Base-by-base conservation (phyloP, 2,329 filamentous ascomycete genomes). In the Trichophyton schoenleinii region DNA sequence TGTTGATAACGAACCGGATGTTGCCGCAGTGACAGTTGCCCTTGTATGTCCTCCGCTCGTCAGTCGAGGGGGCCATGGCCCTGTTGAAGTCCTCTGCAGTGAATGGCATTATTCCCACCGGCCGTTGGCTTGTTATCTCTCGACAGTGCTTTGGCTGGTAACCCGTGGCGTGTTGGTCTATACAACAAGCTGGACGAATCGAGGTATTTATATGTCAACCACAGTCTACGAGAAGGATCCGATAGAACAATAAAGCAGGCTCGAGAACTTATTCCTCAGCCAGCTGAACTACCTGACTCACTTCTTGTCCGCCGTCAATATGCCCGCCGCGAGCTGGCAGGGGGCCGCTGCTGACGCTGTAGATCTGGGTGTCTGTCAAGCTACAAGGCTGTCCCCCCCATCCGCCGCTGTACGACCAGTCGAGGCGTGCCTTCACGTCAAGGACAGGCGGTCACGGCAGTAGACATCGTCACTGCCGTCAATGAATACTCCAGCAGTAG, bases 21-120 rank as follows among this genome's bases (percentile, higher is more conserved):
- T 62, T 63, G 25, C 65, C 66, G 59, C 68, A 70, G 58, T 70
- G 68, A 36, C 69, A 70, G 36, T 66, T 66, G 11, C 66, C 68
- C 49, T 65, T 44, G 53, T 69, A 69, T 5, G 20, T 44, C 28
- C 18, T 22, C 25, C 59, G 59, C 49, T 60, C 59, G 9, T n/a
- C 48, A 2, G 46, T 13, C 2, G 46, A 15, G 2, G 28, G 22
- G 28, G 25, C 52, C 25, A 55, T 55, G 41, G 41, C 41, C 15
- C 7, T 44, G 41, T n/a, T 44, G n/a, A 44, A 44, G 3, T 44
- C 41, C 6, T n/a, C 41, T 2, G n/a, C 7, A 44, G 15, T 44
- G 41, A 44, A 15, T 44, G 41, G 41, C 41, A 44, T 44, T 15
- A 36, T 36, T 18, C 18, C 11, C 2, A 3, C 34, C 34, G 41